Base-by-base conservation (phyloP, 352 stramenopile species). In the Globisporangium recalcitrans region DNA sequence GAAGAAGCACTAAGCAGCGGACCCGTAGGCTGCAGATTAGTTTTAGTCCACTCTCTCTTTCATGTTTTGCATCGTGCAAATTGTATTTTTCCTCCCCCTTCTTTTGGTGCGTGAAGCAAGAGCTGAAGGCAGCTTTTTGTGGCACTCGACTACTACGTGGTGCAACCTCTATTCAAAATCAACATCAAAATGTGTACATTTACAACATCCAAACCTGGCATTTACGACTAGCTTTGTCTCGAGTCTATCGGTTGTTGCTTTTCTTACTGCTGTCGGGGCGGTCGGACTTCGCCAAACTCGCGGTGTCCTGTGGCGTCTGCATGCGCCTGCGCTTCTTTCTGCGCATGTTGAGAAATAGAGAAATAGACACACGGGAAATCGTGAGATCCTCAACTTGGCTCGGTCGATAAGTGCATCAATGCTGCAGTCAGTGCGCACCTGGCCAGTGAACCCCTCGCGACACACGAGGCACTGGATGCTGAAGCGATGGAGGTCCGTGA, bases 381-480 rank as follows among this genome's bases (percentile, higher is more conserved):
- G 1, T 34, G 3, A 7, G 16, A 52, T 29, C 47, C 26, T 1
- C 24, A 22, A n/a, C n/a, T 10, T 31, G 21, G 7, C 38, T 36
- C 48, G 31, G 29, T 6, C n/a, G 11, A 22, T 4, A 36, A 16
- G 4, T 21, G 10, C 26, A 24, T 54, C 26, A 2, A 32, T 6
- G 2, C 14, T 16, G 1, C 1, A 31, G 24, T 10, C 26, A 32
- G 13, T 22, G 34, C 59, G 48, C 31, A 90, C 80, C 74, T 90
- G 71, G 21, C 85, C 85, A 22, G 83, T 64, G 65, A 93, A 92
- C 0, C 74, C 75, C 27, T 72, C 71, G 40, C 75, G 78, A 61
- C 85, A 93, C 19, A 73, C 72, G 58, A 92, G 70, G 52, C 85
- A 93, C 60, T 86, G 64, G 62, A 91, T 91, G 24, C 64, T 86